Evolutionary conservation across 2,329 filamentous ascomycete species (phyloP), one percentile per base, ranked within the genome.

Genomic region (Talaromyces amestolkiae): DNA sequence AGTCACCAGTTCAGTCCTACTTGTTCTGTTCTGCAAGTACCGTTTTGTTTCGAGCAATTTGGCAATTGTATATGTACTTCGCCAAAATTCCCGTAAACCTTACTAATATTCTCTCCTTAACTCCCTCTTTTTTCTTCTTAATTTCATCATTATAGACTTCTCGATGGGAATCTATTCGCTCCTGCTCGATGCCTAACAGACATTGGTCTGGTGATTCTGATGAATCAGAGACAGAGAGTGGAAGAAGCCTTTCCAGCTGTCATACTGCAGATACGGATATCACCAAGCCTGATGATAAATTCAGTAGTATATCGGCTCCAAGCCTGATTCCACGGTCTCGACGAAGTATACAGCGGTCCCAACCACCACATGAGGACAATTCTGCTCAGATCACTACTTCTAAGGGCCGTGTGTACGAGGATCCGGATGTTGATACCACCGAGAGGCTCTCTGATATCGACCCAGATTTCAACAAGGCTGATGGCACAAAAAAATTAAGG

Each of bases 371-470:
- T 37, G 35, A 33, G n/a, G 53, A 19, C 33, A 58, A 11, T 22
- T 27, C n/a, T 37, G 35, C 53, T 39, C 53, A 58, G 13, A 1
- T 24, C 53, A 58, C 33, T 58, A 58, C 33, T 7, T 39, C 53
- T 22, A 39, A 13, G 24, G 33, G 33, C 19, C 53, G 33, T 9
- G 15, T 17, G 4, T 58, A 39, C n/a, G 2, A 58, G 33, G 65
- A 68, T 65, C 64, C 65, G n/a, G 65, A 58, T 60, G 63, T 70
- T 70, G 45, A 72, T 58, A 71, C 63, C 15, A 67, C 71, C 66
- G 53, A 71, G 67, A 66, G 71, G 54, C 65, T 72, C 24, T 66
- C 66, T 11, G 53, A 72, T 19, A 65, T 72, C 35, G 51, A 64
- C 27, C 66, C 65, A 22, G 64, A 72, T 68, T 72, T 69, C 65